These are phyloP conservation scores for Hyaloraphidium curvatum DNA, from an alignment of 192 early-diverging fungal species.

Conservation along the genomic window DNA sequence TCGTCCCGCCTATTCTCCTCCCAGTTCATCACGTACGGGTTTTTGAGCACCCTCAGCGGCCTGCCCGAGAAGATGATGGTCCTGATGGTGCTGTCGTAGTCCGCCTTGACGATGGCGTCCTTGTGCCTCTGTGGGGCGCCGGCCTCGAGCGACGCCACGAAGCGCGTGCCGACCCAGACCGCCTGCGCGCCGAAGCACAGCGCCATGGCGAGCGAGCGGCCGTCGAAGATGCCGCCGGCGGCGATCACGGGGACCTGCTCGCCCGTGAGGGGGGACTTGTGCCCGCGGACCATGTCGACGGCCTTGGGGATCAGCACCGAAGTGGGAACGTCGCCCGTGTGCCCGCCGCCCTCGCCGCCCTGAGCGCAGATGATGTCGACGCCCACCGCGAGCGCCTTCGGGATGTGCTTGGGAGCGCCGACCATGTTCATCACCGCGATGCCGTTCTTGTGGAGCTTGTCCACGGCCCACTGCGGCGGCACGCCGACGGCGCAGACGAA, in stretches of 20 bases:
- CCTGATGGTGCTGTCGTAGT: conserved; percentile 6
- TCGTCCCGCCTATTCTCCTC: neutral
- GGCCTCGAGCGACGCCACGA: conserved; percentile 23
- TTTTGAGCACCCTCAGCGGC: conserved; percentile 17
- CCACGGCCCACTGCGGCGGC: conserved; percentile 20
- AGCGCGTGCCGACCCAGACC: conserved; percentile 13
- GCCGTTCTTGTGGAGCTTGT: conserved; percentile 21
- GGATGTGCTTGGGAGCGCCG: conserved; percentile 18
- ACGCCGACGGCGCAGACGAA: conserved; percentile 27
- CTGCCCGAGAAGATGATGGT: conserved; percentile 23
- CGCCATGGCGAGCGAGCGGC: conserved; percentile 6
- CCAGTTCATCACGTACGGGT: conserved; percentile 2
- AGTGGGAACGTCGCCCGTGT: conserved; percentile 18
- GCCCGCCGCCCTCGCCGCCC: conserved; percentile 26
- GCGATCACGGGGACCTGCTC: conserved; percentile 19
- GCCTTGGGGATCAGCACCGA: conserved; percentile 22
- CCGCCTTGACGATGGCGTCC: conserved; percentile 17
- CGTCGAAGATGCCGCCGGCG: conserved; percentile 26
- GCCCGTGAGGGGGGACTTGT: conserved; percentile 18
- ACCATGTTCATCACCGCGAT: conserved; percentile 25
- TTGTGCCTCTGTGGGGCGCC: conserved; percentile 19
- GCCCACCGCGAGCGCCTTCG: conserved; percentile 20
- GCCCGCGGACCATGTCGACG: conserved; percentile 19
- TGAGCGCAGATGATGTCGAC: conserved; percentile 16
- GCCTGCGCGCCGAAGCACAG: conserved; percentile 1